phyloP scores from a whole-genome alignment of 257 asterid species.

The Primulina tabacum region DNA sequence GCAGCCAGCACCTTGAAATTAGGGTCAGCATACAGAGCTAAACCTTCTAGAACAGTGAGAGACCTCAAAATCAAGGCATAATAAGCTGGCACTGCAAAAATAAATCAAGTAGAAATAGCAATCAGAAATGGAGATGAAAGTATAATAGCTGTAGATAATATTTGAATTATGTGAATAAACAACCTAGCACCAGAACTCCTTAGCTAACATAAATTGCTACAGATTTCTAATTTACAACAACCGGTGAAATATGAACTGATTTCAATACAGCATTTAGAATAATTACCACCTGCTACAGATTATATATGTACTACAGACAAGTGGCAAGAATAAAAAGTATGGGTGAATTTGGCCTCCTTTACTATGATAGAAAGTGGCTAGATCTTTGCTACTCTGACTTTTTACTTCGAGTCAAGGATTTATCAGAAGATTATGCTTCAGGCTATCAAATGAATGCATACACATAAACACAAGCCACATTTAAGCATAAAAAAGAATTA shows the following conservation, averaged over 20 bases:
- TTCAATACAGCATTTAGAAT: background rate
- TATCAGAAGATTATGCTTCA: conserved; percentile 2
- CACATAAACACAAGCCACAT: conserved; percentile 16
- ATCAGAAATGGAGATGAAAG: conserved; percentile 22
- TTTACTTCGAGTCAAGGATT: background rate
- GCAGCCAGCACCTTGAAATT: conserved; percentile 97
- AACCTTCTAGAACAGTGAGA: conserved; percentile 97
- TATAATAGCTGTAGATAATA: background rate
- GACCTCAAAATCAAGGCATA: conserved; percentile 98
- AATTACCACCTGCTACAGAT: conserved; percentile 13
- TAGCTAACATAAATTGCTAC: background rate
- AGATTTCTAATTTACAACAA: background rate
- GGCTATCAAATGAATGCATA: conserved; percentile 15
- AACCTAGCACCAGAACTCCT: background rate
- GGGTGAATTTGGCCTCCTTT: conserved; percentile 7
- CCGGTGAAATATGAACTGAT: conserved; percentile 2
- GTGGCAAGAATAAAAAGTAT: background rate
- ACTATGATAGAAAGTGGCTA: conserved; percentile 15
- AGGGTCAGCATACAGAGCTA: conserved; percentile 96
- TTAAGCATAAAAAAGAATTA: background rate
- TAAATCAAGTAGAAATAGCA: conserved; percentile 24
- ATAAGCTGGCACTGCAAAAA: conserved; percentile 92
- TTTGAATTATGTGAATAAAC: background rate
- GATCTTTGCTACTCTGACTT: conserved; percentile 3
- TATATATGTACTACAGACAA: conserved; percentile 14